Evolutionary conservation across 306 rosid genomes (phyloP), one percentile per base, ranked within the genome.

Genomic region (Prunus dulcis): DNA sequence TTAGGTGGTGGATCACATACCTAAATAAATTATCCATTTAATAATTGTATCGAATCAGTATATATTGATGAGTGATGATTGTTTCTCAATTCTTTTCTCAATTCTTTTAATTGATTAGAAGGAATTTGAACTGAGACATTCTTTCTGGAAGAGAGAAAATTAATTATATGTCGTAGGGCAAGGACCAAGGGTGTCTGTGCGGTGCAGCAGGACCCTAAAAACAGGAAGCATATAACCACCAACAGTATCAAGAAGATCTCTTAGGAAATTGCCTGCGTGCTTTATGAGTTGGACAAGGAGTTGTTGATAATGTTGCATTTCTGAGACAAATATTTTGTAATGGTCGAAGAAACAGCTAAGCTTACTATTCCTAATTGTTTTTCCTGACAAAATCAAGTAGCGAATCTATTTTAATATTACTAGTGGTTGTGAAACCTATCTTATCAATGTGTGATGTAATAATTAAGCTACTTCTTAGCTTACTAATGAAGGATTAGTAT

Each of bases 271-370:
- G 13, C n/a, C 10, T 69, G 13, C 34, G 17, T 34, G 17, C 72
- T 82, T 52, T 60, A 73, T 77, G 82, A 67, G 85, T 67, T 82
- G 85, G 82, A 61, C 51, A 17, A 63, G 18, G 53, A 53, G 22
- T 23, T 57, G 62, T 53, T 56, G 28, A 79, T 63, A 30, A 41
- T 17, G 32, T 34, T 47, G 65, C 69, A 12, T 23, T 22, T 22
- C 34, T 34, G 38, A 52, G 6, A 51, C 43, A 49, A 61, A 60
- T 50, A 64, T 32, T 32, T 71, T 17, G 41, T 58, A 77, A 10
- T 50, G 78, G 67, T 50, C 20, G 17, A 4, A n/a, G 69, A 57
- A 46, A 67, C 73, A 62, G n/a, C 49, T 66, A 10, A 60, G 82
- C 79, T 56, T 28, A 53, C 60, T 32, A 32, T 76, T 62, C 72